Evolutionary conservation across 768 basidiomycete genomes (phyloP).

Genomic region (Suillus sp.): DNA sequence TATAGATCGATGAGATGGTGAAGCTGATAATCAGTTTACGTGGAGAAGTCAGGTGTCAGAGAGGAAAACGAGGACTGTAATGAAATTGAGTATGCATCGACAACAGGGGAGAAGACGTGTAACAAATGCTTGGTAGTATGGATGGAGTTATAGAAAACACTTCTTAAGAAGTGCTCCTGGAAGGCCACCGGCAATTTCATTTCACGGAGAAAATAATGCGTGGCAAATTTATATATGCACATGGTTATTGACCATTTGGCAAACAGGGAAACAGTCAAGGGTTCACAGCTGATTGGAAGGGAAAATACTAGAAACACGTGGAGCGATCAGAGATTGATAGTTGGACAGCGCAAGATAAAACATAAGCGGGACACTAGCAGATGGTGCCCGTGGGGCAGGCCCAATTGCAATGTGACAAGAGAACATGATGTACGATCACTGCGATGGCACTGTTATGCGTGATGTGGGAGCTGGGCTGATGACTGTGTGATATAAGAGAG

Average conservation of each 20-base stretch:
- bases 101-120: slow-evolving; percentile 7
- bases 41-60: slow-evolving; percentile 8
- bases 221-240: slow-evolving; percentile 7
- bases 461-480: slow-evolving; percentile 3
- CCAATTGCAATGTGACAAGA: slow-evolving; percentile 5
- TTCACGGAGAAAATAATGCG: slow-evolving; percentile 5
- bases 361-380: not conserved
- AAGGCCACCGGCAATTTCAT: slow-evolving; percentile 2
- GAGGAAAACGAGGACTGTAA: slow-evolving; percentile 5
- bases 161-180: not conserved
- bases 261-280: not conserved
- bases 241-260: not conserved
- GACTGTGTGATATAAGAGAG: slow-evolving; percentile 4
- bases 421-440: not conserved
- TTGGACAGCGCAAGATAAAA: slow-evolving; percentile 1
- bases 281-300: not conserved
- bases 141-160: not conserved
- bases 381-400: slow-evolving; percentile 8
- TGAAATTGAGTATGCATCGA: not conserved
- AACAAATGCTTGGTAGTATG: slow-evolving; percentile 1
- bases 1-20: slow-evolving; percentile 13
- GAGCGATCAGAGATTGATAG: slow-evolving; percentile 4
- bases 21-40: slow-evolving; percentile 12
- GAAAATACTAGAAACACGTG: not conserved
- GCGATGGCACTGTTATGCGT: not conserved